Evolutionary conservation across 805 yeast genomes (phyloP).

Genomic region (Kazachstania psychrophila): DNA sequence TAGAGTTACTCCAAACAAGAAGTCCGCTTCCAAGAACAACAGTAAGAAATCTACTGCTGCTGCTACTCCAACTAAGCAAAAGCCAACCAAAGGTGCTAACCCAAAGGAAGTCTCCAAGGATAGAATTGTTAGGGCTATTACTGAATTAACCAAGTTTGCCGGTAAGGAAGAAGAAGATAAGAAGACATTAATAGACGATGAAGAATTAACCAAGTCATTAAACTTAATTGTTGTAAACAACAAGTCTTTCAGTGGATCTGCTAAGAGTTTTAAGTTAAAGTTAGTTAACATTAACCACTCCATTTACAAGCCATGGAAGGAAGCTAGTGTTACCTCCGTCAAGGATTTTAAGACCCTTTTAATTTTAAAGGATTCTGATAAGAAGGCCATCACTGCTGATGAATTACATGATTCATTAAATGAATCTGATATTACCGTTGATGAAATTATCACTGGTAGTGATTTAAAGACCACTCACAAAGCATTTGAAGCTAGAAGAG

Average conservation of each 20-base stretch:
- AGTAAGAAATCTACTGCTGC: slow-evolving; percentile 8
- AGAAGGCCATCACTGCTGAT: slow-evolving; percentile 28
- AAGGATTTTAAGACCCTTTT: slow-evolving; percentile 33
- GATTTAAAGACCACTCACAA: slow-evolving; percentile 79
- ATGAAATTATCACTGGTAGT: slow-evolving; percentile 55
- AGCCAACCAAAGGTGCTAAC: neutral
- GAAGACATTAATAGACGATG: slow-evolving; percentile 49
- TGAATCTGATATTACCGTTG: slow-evolving; percentile 24
- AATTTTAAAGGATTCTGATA: slow-evolving; percentile 34
- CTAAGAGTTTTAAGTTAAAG: slow-evolving; percentile 52
- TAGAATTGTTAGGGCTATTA: slow-evolving; percentile 43
- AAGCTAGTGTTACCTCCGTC: slow-evolving; percentile 22
- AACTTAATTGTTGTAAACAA: slow-evolving; percentile 58
- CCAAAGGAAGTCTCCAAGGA: slow-evolving; percentile 18
- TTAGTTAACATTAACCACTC: slow-evolving; percentile 34
- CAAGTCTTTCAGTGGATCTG: slow-evolving; percentile 44
- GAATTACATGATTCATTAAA: slow-evolving; percentile 65
- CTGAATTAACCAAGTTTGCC: slow-evolving; percentile 56
- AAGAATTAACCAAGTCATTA: slow-evolving; percentile 36
- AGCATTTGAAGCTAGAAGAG: slow-evolving; percentile 81
- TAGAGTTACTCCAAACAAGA: slow-evolving; percentile 5
- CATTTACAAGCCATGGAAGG: slow-evolving; percentile 24
- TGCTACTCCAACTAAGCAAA: slow-evolving; percentile 11
- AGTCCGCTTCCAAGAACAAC: neutral
- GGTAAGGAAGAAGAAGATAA: slow-evolving; percentile 24